Percentiles rank a stretch among this genome's conserved stretches.
Evolutionary conservation across 441 rosid genomes (phyloP).

Genomic region (Euphorbia schlechtendalii): DNA sequence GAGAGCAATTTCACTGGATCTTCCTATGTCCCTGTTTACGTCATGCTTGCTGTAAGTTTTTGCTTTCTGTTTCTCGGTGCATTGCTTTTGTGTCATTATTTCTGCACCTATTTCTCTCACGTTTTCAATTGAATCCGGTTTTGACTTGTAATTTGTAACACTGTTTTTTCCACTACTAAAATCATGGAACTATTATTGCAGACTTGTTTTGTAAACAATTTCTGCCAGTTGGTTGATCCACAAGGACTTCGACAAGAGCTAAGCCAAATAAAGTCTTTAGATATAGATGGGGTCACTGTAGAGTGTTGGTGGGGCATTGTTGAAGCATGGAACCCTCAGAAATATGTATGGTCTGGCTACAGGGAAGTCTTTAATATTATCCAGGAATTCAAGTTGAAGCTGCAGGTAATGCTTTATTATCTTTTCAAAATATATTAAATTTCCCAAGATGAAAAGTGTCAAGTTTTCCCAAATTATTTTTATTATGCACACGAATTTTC

Average conservation of each 20-base stretch:
- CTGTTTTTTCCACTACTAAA: conserved; percentile 10
- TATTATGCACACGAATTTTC: background rate
- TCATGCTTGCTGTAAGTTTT: conserved; percentile 74
- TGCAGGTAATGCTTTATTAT: conserved; percentile 52
- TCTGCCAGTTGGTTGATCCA: conserved; percentile 85
- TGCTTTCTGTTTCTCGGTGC: conserved; percentile 12
- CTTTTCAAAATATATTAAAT: conserved; percentile 1
- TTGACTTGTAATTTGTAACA: background rate
- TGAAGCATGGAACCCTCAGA: conserved; percentile 88
- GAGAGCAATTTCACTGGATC: conserved; percentile 72
- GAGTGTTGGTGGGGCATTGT: conserved; percentile 99
- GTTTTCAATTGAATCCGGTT: background rate
- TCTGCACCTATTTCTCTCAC: conserved; percentile 10
- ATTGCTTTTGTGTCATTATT: background rate
- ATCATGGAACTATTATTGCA: conserved; percentile 28
- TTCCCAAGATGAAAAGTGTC: background rate
- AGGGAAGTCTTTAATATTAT: conserved; percentile 69
- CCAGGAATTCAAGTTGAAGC: conserved; percentile 73
- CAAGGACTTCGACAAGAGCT: conserved; percentile 74
- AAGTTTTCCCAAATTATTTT: background rate
- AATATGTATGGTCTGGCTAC: conserved; percentile 93
- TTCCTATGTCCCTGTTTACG: conserved; percentile 77
- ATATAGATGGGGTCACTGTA: conserved; percentile 71
- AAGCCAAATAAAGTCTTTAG: conserved; percentile 62
- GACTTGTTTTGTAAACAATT: conserved; percentile 81